A percentile compares a stretch with the other conserved stretches of the same genome.
Evolutionary conservation across 371 early-diverging fungal genomes (phyloP).

Genomic region (Fennellomyces sp.): DNA sequence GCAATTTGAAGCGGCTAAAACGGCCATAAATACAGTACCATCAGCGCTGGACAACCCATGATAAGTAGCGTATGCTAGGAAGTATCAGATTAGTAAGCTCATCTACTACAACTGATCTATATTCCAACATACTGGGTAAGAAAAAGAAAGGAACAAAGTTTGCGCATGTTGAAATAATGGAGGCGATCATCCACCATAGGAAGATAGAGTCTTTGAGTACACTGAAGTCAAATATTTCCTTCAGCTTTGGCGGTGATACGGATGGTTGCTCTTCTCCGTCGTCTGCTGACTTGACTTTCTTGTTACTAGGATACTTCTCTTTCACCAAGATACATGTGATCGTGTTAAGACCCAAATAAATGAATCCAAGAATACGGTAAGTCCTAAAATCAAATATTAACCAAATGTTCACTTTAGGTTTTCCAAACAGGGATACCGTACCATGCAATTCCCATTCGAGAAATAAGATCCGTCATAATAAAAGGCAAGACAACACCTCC

Average conservation of each 20-base stretch:
- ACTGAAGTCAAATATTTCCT: constrained; percentile 35
- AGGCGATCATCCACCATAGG: constrained; percentile 27
- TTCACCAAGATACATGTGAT: constrained; percentile 32
- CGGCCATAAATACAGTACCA: constrained; percentile 14
- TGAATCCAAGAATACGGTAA: constrained; percentile 43
- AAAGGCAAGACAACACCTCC: constrained; percentile 72
- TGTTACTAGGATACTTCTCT: constrained; percentile 16
- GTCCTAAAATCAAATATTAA: constrained; percentile 4
- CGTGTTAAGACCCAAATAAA: constrained; percentile 31
- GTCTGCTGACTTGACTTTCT: constrained; percentile 9
- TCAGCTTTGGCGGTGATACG: constrained; percentile 6
- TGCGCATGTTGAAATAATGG: constrained; percentile 35
- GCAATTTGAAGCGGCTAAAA: constrained; percentile 45
- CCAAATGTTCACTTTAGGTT: not conserved
- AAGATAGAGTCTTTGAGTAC: constrained; percentile 39
- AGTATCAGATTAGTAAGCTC: not conserved
- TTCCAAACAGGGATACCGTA: constrained; percentile 10
- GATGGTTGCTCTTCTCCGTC: not conserved
- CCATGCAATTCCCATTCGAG: constrained; percentile 49
- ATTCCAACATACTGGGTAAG: constrained; percentile 31
- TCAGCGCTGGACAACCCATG: constrained; percentile 12
- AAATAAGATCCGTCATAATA: constrained; percentile 52
- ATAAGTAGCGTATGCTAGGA: constrained; percentile 17
- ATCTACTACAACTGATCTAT: not conserved
- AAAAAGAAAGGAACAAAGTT: constrained; percentile 56